Conservation (phyloP, 257 asterid genomes). For the Solanum tarapatanum region DNA sequence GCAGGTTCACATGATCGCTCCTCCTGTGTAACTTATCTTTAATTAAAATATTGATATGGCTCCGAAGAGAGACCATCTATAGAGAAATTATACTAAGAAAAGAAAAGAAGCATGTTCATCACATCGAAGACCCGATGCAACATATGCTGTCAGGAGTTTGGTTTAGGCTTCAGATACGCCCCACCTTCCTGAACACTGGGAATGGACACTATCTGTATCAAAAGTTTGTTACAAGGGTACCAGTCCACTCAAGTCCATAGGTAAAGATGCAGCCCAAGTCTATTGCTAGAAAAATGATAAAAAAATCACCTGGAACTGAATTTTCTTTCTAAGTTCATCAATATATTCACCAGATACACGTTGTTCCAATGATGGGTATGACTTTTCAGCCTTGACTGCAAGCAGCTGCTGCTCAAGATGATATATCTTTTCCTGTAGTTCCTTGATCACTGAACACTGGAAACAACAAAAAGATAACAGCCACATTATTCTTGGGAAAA, state of each 20-base stretch:
- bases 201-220: not conserved
- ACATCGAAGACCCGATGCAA: not conserved
- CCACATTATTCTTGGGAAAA: not conserved
- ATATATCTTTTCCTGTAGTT: slow-evolving; percentile 46
- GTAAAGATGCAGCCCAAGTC: not conserved
- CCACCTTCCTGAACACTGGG: not conserved
- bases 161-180: not conserved
- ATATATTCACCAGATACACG: slow-evolving; percentile 38
- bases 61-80: not conserved
- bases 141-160: not conserved
- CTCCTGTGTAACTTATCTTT: not conserved
- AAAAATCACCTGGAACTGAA: slow-evolving; percentile 63
- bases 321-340: slow-evolving; percentile 61
- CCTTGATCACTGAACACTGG: slow-evolving; percentile 72
- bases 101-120: not conserved
- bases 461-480: slow-evolving; percentile 12
- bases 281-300: not conserved
- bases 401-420: slow-evolving; percentile 62
- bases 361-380: slow-evolving; percentile 26
- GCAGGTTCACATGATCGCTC: not conserved
- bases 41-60: not conserved
- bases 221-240: not conserved
- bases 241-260: not conserved
- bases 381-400: slow-evolving; percentile 32
- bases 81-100: not conserved